Conservation (phyloP, 345 rosid species). For the Citrus inodora region DNA sequence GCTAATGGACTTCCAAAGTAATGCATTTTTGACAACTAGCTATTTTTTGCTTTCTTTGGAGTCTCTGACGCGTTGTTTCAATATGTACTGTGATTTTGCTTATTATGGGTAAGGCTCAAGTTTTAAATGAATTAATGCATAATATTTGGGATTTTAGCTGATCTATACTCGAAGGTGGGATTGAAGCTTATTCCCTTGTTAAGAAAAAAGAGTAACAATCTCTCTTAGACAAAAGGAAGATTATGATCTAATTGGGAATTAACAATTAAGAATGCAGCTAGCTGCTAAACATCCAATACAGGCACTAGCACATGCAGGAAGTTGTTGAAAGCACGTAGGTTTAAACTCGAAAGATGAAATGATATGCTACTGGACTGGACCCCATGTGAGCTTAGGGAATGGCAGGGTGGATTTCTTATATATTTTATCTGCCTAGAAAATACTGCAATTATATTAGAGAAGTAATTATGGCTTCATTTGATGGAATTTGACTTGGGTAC, state of each 20-base stretch:
- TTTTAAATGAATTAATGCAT: too few species aligned
- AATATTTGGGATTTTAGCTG: background rate
- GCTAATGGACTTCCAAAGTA: too few species aligned
- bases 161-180: background rate
- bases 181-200: background rate
- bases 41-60: too few species aligned
- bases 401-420: constrained; percentile 1
- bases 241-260: background rate
- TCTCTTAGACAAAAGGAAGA: background rate
- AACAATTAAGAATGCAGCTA: background rate
- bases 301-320: background rate
- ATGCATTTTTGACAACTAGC: too few species aligned
- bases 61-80: too few species aligned
- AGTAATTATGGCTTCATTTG: background rate
- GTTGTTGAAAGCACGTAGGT: background rate
- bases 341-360: background rate
- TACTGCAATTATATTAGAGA: background rate
- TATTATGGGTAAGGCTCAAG: too few species aligned
- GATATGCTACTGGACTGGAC: background rate
- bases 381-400: constrained; percentile 8
- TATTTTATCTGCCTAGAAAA: background rate
- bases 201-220: background rate
- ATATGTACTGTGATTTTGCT: too few species aligned
- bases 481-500: background rate
- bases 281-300: background rate